These are phyloP conservation scores for Oryza longistaminata DNA, from an alignment of 176 grass and related monocot genomes.

Conservation along the genomic window DNA sequence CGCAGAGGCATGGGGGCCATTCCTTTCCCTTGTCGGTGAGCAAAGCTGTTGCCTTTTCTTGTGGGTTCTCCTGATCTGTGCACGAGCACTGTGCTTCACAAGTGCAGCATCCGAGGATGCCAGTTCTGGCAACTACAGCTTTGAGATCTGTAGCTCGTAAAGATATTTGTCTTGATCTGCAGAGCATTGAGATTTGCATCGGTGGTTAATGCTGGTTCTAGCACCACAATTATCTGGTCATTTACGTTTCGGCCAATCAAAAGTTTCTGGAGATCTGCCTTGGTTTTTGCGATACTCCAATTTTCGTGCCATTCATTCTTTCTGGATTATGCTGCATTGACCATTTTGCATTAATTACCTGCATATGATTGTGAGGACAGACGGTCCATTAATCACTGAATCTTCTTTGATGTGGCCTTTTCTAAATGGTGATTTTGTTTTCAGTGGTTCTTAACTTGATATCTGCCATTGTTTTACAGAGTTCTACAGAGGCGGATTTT, in stretches of 20 bases:
- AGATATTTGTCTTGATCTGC: constrained; percentile 17
- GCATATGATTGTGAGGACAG: constrained; percentile 32
- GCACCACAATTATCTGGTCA: constrained; percentile 15
- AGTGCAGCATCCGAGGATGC: constrained; percentile 17
- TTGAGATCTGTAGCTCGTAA: constrained; percentile 41
- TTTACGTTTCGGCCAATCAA: constrained; percentile 23
- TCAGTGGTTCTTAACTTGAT: constrained; percentile 21
- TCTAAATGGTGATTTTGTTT: background rate
- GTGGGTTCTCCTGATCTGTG: constrained; percentile 25
- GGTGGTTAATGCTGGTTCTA: constrained; percentile 13
- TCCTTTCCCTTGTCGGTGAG: constrained; percentile 47
- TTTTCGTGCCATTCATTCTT: constrained; percentile 17
- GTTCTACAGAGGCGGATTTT: constrained; percentile 73
- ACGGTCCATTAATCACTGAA: constrained; percentile 36
- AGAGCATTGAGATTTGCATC: constrained; percentile 27
- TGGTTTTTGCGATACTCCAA: constrained; percentile 27
- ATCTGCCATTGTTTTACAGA: constrained; percentile 50
- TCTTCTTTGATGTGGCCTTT: background rate
- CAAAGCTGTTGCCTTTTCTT: constrained; percentile 49
- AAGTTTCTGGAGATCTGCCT: constrained; percentile 38
- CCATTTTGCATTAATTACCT: constrained; percentile 19
- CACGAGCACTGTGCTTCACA: constrained; percentile 38
- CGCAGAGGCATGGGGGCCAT: constrained; percentile 12
- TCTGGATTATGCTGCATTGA: background rate
- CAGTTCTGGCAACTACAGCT: constrained; percentile 25